Conservation (phyloP, 2,329 filamentous ascomycete species). For the Botrytis porri region DNA sequence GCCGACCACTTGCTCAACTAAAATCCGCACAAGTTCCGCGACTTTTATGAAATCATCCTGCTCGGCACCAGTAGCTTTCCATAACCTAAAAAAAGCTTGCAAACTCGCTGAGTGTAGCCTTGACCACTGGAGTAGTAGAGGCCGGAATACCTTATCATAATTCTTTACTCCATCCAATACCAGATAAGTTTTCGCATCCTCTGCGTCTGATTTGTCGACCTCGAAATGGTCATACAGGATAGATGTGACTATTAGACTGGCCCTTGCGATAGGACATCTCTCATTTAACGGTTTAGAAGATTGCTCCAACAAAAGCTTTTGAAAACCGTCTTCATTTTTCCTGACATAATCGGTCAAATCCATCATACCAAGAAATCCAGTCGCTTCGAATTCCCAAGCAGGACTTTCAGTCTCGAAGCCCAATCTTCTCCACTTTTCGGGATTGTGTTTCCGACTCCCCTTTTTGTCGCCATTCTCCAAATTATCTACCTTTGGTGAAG, state of each 20-base stretch:
- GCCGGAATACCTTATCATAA: slow-evolving; percentile 82
- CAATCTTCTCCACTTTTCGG: slow-evolving; percentile 87
- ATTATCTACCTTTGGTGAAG: slow-evolving; percentile 36
- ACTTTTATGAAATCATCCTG: slow-evolving; percentile 91
- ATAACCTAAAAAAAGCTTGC: slow-evolving; percentile 84
- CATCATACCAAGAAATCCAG: slow-evolving; percentile 95
- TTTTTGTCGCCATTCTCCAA: slow-evolving; percentile 46
- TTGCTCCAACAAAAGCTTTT: slow-evolving; percentile 89
- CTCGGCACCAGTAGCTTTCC: slow-evolving; percentile 85
- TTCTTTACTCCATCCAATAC: slow-evolving; percentile 71
- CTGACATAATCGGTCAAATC: slow-evolving; percentile 91
- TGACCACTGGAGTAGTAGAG: slow-evolving; percentile 89
- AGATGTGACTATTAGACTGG: slow-evolving; percentile 80
- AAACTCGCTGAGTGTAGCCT: slow-evolving; percentile 81
- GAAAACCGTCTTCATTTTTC: slow-evolving; percentile 88
- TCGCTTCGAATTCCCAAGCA: slow-evolving; percentile 76
- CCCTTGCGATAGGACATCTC: slow-evolving; percentile 82
- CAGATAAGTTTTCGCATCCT: slow-evolving; percentile 74
- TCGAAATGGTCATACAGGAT: slow-evolving; percentile 96
- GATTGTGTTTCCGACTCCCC: slow-evolving; percentile 70
- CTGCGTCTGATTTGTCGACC: slow-evolving; percentile 77
- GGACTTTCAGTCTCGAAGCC: slow-evolving; percentile 92
- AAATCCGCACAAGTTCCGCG: slow-evolving; percentile 82
- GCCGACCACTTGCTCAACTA: slow-evolving; percentile 86
- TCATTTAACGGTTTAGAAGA: slow-evolving; percentile 66